Evolutionary conservation across 1,139 yeast species (phyloP), one percentile per base, ranked within the genome.

Genomic region (Hanseniaspora sp.): DNA sequence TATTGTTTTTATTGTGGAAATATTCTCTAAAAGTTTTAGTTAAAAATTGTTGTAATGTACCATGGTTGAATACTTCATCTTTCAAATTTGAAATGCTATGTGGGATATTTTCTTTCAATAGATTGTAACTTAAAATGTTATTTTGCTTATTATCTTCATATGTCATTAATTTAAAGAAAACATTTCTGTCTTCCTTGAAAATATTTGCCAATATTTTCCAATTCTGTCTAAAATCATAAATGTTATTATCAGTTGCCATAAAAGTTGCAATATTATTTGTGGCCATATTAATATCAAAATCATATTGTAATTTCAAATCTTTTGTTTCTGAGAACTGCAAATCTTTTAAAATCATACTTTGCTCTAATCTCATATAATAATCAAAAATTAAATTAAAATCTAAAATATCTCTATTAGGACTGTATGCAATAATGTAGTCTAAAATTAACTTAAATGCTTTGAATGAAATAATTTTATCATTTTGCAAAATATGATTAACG

Each of bases 341-440:
- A 40, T 51, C 54, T 17, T 44, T 23, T 18, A 51, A 28, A 28
- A 51, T 43, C 54, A 51, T 51, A 15, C 48, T 17, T 33, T 44
- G 54, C 28, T 51, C 54, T 9, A 51, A 15, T 33, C 31, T 51
- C 54, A 51, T 51, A 15, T 51, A 51, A 23, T 39, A 42, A 39
- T 45, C 43, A 29, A 44, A 51, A 1, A 51, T 15, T 2, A 38
- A 12, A 38, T 38, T 37, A 45, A 51, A 51, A 35, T 51, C 42
- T 15, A 51, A 17, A 7, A 51, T 13, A 1, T 39, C 18, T 5
- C 12, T 29, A 23, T 39, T 33, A 2, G 54, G 54, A 23, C 18
- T 40, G 18, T 51, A 51, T 5, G 39, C n/a, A 9, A 51, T 39
- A 8, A 51, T 39, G 13, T 35, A 51, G 12, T 39, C 37, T 31